Base-by-base conservation (phyloP, 441 rosid species). In the Jatropha podagrica region DNA sequence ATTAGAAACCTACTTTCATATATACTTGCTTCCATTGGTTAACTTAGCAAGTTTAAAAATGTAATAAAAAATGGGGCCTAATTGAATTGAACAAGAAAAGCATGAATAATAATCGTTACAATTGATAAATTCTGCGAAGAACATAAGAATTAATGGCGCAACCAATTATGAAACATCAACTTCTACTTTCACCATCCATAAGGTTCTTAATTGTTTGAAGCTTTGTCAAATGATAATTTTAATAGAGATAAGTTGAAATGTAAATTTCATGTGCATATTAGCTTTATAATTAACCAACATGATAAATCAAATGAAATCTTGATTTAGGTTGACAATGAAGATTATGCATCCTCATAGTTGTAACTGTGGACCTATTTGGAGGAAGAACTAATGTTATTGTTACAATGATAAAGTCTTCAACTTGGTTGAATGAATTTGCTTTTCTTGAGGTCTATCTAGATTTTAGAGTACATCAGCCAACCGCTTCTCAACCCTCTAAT, bases 381-480 rank as follows among this genome's bases (percentile, higher is more conserved):
- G 51, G 15, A 40, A 13, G 46, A 55, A 56, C 1, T 4, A 40
- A n/a, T 3, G n/a, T 58, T 3, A n/a, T 20, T 51, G 41, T 14
- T 73, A 62, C 60, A 54, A 77, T 62, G 17, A 79, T 78, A 64
- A 52, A 65, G 74, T 4, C 14, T 55, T 68, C 41, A 68, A 49
- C 42, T 27, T 68, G 18, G 58, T 68, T 49, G 42, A 68, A 65
- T 0, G 14, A 68, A 67, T 61, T 71, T 60, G 65, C 74, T 44
- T 71, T 40, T 59, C 5, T 56, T 26, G 52, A 71, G 67, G 51
- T 17, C 14, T 10, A 48, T 62, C 61, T 62, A 18, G 32, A 32
- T 32, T 49, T 61, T 32, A 18, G 32, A 37, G 64, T 40, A n/a
- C 37, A 70, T 55, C 51, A 70, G 11, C 51, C 26, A 70, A 69